Base-by-base conservation (phyloP, 176 grass and related monocot species). In the Oryza glaberrima region DNA sequence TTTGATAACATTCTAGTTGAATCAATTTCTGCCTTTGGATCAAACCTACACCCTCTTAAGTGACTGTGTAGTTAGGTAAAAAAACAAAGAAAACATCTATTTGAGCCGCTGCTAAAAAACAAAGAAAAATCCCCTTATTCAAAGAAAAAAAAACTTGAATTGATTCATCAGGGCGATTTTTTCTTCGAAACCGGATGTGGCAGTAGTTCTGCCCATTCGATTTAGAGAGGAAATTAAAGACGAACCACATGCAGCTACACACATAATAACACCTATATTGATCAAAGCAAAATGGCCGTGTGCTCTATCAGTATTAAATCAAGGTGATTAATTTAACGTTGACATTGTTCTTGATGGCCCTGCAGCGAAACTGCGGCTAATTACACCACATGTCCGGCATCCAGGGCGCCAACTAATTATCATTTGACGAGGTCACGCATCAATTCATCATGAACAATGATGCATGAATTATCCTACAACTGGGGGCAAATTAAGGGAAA, bases 281-380 rank as follows among this genome's bases (percentile, higher is more conserved):
- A 49, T 49, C 47, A 49, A 49, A 49, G 13, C 47, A 49, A 49
- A 49, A 49, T 17, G 49, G 14, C 49, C 14, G 47, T 52, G 14
- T 5, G 14, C 49, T 5, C 49, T 5, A 52, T 52, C 49, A 26
- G 20, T 25, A 23, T 47, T 86, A 25, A 80, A 65, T 49, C 41
- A 14, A 19, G 51, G 22, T 7, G 25, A 34, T 66, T 54, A 74
- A 14, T 75, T 56, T 69, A 67, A 81, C 46, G 64, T 75, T 81
- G 77, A 69, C 34, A 86, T 58, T 58, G 54, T 87, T 83, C 60
- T 68, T 25, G 17, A 40, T 61, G 65, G 11, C 19, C 23, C 44
- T 32, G 54, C 54, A 54, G 20, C 35, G 11, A 44, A 75, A 88
- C 47, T 84, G 81, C 81, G 46, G 81, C 76, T 15, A 20, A 30